Conservation (phyloP, 805 yeast species). For the Metschnikowia vanudenii region DNA sequence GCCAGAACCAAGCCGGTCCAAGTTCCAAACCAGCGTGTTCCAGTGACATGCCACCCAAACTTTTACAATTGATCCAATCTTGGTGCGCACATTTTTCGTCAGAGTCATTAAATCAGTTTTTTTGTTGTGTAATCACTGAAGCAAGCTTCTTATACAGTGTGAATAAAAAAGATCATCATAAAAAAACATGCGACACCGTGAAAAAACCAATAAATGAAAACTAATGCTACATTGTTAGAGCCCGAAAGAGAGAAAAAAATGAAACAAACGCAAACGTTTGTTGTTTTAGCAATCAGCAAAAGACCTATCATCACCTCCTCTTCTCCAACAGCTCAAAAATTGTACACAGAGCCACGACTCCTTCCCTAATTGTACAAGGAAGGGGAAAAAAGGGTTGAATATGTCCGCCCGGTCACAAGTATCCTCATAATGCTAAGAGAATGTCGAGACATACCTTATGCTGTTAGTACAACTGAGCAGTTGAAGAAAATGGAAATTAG, state of each 20-base stretch:
- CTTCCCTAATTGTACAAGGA: slow-evolving; percentile 36
- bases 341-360: slow-evolving; percentile 57
- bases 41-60: no score
- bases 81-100: slow-evolving; percentile 23
- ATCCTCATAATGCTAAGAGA: slow-evolving; percentile 34
- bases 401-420: slow-evolving; percentile 55
- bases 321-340: slow-evolving; percentile 43
- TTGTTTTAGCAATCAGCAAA: slow-evolving; percentile 31
- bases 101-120: slow-evolving; percentile 51
- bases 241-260: background rate
- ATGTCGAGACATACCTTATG: slow-evolving; percentile 18
- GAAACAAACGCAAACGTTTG: background rate
- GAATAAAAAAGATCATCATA: slow-evolving; percentile 51
- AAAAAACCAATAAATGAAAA: slow-evolving; percentile 21
- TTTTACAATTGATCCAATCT: background rate
- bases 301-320: slow-evolving; percentile 53
- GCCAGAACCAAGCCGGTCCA: no score
- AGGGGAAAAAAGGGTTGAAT: slow-evolving; percentile 36
- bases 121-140: slow-evolving; percentile 38
- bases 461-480: slow-evolving; percentile 14
- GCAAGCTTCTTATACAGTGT: slow-evolving; percentile 46
- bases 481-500: background rate
- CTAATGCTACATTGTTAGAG: slow-evolving; percentile 8
- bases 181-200: slow-evolving; percentile 23
- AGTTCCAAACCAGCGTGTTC: no score